Percentiles rank a stretch among this genome's conserved stretches.
These are phyloP conservation scores for Sugiyamaella valdiviana DNA, from an alignment of 805 yeast genomes.

Conservation along the genomic window DNA sequence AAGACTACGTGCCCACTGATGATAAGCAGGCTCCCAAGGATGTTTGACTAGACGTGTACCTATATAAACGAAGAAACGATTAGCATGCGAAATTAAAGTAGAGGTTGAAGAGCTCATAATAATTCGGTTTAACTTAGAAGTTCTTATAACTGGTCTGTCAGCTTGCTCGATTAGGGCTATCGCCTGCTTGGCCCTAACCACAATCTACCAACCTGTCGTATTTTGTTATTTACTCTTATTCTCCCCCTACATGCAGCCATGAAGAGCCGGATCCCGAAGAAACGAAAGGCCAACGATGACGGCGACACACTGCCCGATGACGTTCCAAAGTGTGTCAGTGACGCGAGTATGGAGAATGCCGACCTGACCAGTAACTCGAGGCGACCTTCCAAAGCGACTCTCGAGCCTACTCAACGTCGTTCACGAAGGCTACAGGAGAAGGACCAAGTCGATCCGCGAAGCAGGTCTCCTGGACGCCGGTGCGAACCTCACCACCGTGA, in stretches of 20 bases:
- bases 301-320: background rate
- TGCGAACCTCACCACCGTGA: constrained; percentile 15
- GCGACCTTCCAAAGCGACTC: background rate
- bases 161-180: no score
- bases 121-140: background rate
- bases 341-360: background rate
- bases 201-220: background rate
- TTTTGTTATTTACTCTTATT: background rate
- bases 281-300: background rate
- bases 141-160: background rate
- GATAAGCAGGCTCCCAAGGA: background rate
- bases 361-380: background rate
- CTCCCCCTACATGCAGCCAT: background rate
- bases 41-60: background rate
- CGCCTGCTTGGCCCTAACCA: background rate
- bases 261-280: background rate
- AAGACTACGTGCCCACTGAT: background rate
- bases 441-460: constrained; percentile 6
- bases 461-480: constrained; percentile 13
- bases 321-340: background rate
- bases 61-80: background rate
- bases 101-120: background rate
- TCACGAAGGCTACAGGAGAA: constrained; percentile 10
- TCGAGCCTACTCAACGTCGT: constrained; percentile 5
- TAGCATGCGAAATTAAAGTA: background rate